A percentile compares a stretch with the other conserved stretches of the same genome.
These are phyloP conservation scores for Gynochthodes officinalis DNA, from an alignment of 257 asterid species.

Conservation along the genomic window DNA sequence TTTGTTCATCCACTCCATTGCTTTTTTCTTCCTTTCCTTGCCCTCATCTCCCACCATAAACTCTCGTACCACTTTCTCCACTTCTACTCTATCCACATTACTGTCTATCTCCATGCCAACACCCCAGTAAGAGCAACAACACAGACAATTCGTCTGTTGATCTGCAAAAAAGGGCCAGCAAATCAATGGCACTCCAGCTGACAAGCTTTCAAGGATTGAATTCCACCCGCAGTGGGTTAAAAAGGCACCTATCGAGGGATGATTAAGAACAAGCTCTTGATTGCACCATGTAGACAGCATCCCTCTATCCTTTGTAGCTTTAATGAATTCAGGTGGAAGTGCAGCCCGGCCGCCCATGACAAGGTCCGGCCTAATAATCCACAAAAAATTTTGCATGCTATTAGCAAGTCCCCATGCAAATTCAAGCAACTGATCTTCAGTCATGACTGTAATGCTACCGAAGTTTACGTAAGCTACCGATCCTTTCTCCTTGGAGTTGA, in stretches of 20 bases:
- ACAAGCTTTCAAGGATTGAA: conserved; percentile 15
- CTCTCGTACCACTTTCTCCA: conserved; percentile 16
- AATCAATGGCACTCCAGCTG: conserved; percentile 12
- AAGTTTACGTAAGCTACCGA: conserved; percentile 11
- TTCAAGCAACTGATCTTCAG: neutral
- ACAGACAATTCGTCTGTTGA: conserved; percentile 10
- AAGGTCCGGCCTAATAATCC: conserved; percentile 21
- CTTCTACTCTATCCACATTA: conserved; percentile 11
- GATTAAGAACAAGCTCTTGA: conserved; percentile 17
- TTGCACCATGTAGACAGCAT: conserved; percentile 12
- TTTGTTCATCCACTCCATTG: conserved; percentile 14
- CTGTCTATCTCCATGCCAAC: conserved; percentile 18
- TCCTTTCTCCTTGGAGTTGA: neutral
- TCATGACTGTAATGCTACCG: conserved; percentile 15
- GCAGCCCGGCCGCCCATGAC: neutral
- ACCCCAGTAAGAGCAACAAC: conserved; percentile 13
- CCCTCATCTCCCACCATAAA: conserved; percentile 18
- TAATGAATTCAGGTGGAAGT: neutral
- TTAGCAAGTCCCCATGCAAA: conserved; percentile 20
- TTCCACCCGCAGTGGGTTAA: conserved; percentile 25
- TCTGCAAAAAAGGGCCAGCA: conserved; percentile 20
- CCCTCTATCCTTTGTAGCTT: neutral
- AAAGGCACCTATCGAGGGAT: conserved; percentile 11
- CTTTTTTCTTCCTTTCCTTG: conserved; percentile 14
- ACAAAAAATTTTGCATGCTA: conserved; percentile 10